A percentile compares a stretch with the other conserved stretches of the same genome.
These are phyloP conservation scores for Escallonia herrerae DNA, from an alignment of 129 eudicot genomes.

Conservation along the genomic window DNA sequence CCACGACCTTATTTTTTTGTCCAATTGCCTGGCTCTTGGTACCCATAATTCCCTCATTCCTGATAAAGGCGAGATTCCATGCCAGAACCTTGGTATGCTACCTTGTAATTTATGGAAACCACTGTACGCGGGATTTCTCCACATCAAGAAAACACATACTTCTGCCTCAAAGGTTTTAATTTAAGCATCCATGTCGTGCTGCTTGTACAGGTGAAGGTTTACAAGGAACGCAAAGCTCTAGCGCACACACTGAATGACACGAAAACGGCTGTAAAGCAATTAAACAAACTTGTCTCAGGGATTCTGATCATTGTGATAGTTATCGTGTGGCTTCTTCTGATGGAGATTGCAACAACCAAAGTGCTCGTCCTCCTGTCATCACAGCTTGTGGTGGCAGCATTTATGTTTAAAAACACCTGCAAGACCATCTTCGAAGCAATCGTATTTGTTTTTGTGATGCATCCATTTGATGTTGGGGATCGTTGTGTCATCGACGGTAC, in stretches of 20 bases:
- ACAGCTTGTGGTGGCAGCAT: constrained; percentile 85
- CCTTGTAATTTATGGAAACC: too few relatives aligned
- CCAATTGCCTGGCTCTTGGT: too few relatives aligned
- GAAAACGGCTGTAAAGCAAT: constrained; percentile 78
- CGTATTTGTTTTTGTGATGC: constrained; percentile 86
- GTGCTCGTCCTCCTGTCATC: constrained; percentile 74
- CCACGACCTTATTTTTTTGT: too few relatives aligned
- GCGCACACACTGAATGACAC: constrained; percentile 80
- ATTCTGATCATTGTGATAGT: constrained; percentile 40
- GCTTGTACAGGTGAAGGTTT: constrained; percentile 68
- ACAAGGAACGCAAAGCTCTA: constrained; percentile 67
- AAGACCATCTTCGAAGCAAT: constrained; percentile 89
- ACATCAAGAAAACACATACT: too few relatives aligned
- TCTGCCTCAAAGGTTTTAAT: too few relatives aligned
- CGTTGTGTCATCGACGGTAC: constrained; percentile 80
- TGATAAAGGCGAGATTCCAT: too few relatives aligned
- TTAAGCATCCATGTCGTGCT: not conserved
- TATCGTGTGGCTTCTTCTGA: constrained; percentile 73
- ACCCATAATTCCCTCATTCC: too few relatives aligned
- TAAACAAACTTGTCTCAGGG: constrained; percentile 55
- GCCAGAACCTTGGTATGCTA: too few relatives aligned
- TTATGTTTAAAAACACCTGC: constrained; percentile 90
- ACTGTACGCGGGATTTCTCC: too few relatives aligned
- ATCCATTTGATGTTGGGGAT: constrained; percentile 96
- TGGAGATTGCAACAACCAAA: constrained; percentile 83